phyloP scores from a whole-genome alignment of 2,329 filamentous ascomycete species.

The Colletotrichum chrysophilum region DNA sequence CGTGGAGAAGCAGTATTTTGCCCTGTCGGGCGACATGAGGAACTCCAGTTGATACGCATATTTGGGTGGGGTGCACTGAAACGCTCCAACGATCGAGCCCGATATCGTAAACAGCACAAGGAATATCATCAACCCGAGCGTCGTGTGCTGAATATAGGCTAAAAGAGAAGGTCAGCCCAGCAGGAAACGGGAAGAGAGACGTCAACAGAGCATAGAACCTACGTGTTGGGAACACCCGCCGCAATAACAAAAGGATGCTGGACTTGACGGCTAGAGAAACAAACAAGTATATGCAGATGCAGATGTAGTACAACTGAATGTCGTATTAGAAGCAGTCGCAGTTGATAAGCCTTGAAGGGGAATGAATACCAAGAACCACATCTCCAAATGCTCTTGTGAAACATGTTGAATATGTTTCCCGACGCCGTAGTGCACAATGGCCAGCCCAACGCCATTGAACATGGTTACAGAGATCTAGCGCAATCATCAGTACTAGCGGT shows the following conservation, averaged over 20 bases:
- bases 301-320: background rate
- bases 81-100: background rate
- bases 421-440: background rate
- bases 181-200: background rate
- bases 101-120: background rate
- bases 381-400: background rate
- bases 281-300: background rate
- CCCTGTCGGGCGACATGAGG: background rate
- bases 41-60: background rate
- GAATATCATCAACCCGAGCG: background rate
- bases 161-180: background rate
- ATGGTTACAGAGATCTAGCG: background rate
- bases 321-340: background rate
- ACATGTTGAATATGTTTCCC: background rate
- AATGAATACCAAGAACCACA: background rate
- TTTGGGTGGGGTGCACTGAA: background rate
- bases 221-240: background rate
- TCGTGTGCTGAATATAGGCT: background rate
- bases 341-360: background rate
- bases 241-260: background rate
- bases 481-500: background rate
- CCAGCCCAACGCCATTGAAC: background rate
- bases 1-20: background rate
- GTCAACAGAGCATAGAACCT: background rate
- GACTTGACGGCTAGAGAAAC: background rate